These are phyloP conservation scores for Clathrus columnatus DNA, from an alignment of 768 basidiomycete species.

Conservation along the genomic window DNA sequence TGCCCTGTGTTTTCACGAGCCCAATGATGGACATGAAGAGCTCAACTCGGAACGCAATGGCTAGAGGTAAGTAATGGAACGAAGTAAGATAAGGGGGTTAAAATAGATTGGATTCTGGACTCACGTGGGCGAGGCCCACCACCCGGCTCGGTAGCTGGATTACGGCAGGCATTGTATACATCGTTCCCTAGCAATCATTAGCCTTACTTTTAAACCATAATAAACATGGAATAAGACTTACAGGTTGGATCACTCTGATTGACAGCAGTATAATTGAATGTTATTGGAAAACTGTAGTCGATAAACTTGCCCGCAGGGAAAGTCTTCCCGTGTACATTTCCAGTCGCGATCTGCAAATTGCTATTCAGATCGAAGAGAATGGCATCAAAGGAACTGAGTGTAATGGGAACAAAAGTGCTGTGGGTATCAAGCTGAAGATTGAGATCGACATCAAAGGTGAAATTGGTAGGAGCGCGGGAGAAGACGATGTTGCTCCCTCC, in stretches of 20 bases:
- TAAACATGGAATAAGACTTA: conserved; percentile 26
- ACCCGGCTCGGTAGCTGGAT: conserved; percentile 34
- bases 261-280: conserved; percentile 72
- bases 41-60: conserved; percentile 55
- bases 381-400: conserved; percentile 59
- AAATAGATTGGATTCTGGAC: conserved; percentile 21
- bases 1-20: conserved; percentile 40
- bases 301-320: conserved; percentile 63
- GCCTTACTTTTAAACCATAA: conserved; percentile 8
- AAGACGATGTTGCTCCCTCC: conserved; percentile 38
- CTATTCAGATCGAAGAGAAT: conserved; percentile 64
- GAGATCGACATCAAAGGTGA: conserved; percentile 75
- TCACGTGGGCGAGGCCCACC: conserved; percentile 51
- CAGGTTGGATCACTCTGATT: conserved; percentile 83
- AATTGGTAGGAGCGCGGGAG: conserved; percentile 76
- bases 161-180: conserved; percentile 74
- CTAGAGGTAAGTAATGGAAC: conserved; percentile 17
- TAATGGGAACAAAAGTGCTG: conserved; percentile 68
- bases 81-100: neutral
- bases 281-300: conserved; percentile 64
- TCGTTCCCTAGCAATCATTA: conserved; percentile 41
- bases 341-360: conserved; percentile 53
- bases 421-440: conserved; percentile 70
- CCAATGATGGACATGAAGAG: conserved; percentile 65
- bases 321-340: conserved; percentile 48